Conservation (phyloP, 768 basidiomycete species). For the Termitomyces bulborhizus region DNA sequence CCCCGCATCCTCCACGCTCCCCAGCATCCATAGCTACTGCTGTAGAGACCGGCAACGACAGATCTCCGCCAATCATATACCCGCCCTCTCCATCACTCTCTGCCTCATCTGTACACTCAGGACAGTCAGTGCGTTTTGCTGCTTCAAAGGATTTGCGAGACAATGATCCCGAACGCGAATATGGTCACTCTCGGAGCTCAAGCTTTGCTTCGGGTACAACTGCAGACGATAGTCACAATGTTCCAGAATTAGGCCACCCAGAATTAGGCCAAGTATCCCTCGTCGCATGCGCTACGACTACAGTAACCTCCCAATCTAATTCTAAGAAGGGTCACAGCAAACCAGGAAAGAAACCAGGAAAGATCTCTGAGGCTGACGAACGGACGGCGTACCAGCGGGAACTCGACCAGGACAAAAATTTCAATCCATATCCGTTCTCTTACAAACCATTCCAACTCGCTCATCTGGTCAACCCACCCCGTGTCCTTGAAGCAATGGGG, state of each 20-base stretch:
- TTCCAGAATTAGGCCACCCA: conserved; percentile 2
- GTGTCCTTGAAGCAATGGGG: conserved; percentile 52
- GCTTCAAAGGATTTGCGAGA: conserved; percentile 55
- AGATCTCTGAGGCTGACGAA: conserved; percentile 18
- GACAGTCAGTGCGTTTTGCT: conserved; percentile 41
- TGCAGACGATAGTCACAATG: conserved; percentile 33
- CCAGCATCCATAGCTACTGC: background rate
- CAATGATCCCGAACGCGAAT: conserved; percentile 49
- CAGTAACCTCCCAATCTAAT: conserved; percentile 21
- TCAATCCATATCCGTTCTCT: conserved; percentile 65
- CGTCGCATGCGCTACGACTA: conserved; percentile 28
- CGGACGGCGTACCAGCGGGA: conserved; percentile 28
- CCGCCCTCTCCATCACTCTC: conserved; percentile 81
- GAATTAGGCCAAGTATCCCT: conserved; percentile 26
- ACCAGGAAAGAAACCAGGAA: conserved; percentile 15
- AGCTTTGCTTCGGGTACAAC: conserved; percentile 49
- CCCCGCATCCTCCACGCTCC: conserved; percentile 17
- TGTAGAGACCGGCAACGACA: conserved; percentile 32
- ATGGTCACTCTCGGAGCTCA: conserved; percentile 43
- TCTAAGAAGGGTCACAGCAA: conserved; percentile 16
- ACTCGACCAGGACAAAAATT: conserved; percentile 30
- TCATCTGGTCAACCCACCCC: conserved; percentile 84
- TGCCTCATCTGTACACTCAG: conserved; percentile 38
- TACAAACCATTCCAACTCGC: conserved; percentile 76
- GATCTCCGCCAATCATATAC: conserved; percentile 11